Conservation (phyloP, 306 rosid genomes). For the Trifolium repens region DNA sequence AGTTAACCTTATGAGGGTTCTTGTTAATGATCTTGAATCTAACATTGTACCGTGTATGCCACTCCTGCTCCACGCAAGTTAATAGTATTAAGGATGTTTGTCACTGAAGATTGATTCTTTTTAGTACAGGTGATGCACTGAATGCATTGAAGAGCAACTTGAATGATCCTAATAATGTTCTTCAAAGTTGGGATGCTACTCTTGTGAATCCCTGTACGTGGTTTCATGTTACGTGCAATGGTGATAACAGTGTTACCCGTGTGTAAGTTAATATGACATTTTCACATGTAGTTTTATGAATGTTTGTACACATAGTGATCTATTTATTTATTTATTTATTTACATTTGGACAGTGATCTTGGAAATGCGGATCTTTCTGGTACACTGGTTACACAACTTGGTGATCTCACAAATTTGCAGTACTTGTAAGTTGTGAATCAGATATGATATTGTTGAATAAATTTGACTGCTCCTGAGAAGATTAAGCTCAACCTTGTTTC, state of each 20-base stretch:
- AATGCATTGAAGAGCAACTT: conserved; percentile 76
- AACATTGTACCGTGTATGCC: conserved; percentile 9
- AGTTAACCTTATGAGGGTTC: too few relatives aligned
- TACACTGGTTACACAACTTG: conserved; percentile 73
- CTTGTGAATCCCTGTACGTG: conserved; percentile 97
- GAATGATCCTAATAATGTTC: conserved; percentile 85
- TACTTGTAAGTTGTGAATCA: conserved; percentile 74
- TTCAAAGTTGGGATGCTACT: conserved; percentile 93
- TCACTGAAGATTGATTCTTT: conserved; percentile 41
- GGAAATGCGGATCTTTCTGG: conserved; percentile 95
- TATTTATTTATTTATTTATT: conserved; percentile 31
- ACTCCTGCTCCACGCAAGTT: conserved; percentile 3
- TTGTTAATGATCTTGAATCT: too few relatives aligned
- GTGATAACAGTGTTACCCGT: conserved; percentile 84
- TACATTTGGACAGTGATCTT: conserved; percentile 72
- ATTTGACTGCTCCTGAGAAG: conserved; percentile 22
- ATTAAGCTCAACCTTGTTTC: conserved; percentile 1
- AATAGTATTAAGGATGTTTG: conserved; percentile 19
- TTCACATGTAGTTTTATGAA: conserved; percentile 25
- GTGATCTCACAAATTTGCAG: conserved; percentile 73
- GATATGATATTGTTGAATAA: conserved; percentile 8
- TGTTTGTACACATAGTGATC: conserved; percentile 12
- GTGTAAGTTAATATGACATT: conserved; percentile 67
- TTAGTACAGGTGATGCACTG: conserved; percentile 81
- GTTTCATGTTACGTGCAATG: conserved; percentile 91